Percentiles rank a stretch among this genome's conserved stretches.
Evolutionary conservation across 495 filamentous ascomycete genomes (phyloP).

Genomic region (Neurospora sp.): DNA sequence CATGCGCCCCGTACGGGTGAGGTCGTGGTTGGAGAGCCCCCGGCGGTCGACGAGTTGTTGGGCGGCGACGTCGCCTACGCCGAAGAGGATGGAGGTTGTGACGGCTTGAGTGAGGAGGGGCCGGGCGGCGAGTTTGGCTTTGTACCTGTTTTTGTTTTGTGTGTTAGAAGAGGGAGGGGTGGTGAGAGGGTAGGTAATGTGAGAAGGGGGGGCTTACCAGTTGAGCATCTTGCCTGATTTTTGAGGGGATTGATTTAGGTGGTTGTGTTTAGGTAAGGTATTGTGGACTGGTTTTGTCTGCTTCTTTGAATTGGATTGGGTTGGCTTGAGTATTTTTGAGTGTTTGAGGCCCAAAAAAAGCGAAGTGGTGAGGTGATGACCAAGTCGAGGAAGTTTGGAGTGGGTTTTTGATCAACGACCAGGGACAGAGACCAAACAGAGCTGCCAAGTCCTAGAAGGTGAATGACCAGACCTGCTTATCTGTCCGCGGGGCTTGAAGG

Average conservation of each 20-base stretch:
- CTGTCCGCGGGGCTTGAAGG: not conserved
- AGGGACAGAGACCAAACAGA: not conserved
- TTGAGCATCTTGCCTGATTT: not conserved
- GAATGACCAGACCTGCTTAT: not conserved
- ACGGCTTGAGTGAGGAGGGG: slow-evolving; percentile 83
- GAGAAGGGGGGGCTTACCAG: not conserved
- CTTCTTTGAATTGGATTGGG: not conserved
- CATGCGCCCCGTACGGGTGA: slow-evolving; percentile 79
- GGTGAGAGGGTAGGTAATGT: not conserved
- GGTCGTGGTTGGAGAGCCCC: slow-evolving; percentile 70
- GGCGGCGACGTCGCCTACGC: slow-evolving; percentile 81
- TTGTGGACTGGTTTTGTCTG: not conserved
- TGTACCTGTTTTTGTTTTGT: slow-evolving; percentile 55
- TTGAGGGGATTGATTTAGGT: not conserved
- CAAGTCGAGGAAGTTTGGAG: not conserved
- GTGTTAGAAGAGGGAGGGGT: not conserved
- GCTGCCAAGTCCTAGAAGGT: not conserved
- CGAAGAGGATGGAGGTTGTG: slow-evolving; percentile 83
- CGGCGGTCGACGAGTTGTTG: slow-evolving; percentile 85
- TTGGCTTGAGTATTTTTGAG: not conserved
- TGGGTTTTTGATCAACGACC: not conserved
- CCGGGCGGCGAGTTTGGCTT: slow-evolving; percentile 65
- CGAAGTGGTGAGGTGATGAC: not conserved
- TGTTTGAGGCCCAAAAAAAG: not conserved
- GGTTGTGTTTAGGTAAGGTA: not conserved